Evolutionary conservation across 148 eudicot species (phyloP).

Genomic region (Fallopia convolvulus): DNA sequence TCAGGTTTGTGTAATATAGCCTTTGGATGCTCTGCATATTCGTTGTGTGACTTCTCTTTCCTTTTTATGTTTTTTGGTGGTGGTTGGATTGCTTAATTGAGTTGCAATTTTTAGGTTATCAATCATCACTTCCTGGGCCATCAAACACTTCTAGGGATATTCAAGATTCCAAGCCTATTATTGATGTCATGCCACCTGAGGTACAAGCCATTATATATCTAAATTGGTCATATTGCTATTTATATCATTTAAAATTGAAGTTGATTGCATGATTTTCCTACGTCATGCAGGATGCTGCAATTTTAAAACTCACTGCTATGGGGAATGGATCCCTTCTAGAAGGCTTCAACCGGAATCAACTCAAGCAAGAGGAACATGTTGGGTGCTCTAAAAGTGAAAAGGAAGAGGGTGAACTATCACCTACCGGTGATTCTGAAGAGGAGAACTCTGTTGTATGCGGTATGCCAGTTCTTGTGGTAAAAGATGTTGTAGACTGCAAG

Average conservation of each 20-base stretch:
- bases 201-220: constrained; percentile 22
- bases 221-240: neutral
- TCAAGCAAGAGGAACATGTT: constrained; percentile 28
- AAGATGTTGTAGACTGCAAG: constrained; percentile 7
- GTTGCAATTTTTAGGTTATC: constrained; percentile 30
- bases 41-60: neutral
- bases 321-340: constrained; percentile 36
- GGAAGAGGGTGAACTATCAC: constrained; percentile 88
- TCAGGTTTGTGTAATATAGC: constrained; percentile 22
- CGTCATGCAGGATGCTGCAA: constrained; percentile 39
- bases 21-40: neutral
- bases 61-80: neutral
- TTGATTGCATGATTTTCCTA: constrained; percentile 12
- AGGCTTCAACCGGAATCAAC: constrained; percentile 20
- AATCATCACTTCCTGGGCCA: constrained; percentile 23
- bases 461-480: constrained; percentile 26
- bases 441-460: constrained; percentile 36
- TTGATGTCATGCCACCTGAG: constrained; percentile 33
- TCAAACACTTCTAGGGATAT: constrained; percentile 28
- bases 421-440: constrained; percentile 61
- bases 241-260: constrained; percentile 4
- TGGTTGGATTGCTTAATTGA: constrained; percentile 8
- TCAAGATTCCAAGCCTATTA: constrained; percentile 34
- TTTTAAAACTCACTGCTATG: constrained; percentile 25
- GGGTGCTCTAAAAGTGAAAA: constrained; percentile 54